Conservation (phyloP, 129 eudicot genomes). For the Glebionis coronaria region DNA sequence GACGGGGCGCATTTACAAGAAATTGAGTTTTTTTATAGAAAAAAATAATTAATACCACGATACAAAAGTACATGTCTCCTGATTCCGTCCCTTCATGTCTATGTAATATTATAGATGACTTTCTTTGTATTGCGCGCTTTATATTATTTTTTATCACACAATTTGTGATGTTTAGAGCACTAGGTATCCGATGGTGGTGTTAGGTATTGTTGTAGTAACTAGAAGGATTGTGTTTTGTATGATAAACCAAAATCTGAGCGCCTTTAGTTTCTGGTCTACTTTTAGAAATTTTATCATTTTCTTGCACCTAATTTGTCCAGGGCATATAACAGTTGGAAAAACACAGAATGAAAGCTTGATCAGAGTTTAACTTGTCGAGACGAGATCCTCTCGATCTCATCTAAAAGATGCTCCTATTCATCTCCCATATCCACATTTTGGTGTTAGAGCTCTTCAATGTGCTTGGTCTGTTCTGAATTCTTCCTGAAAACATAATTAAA, state of each 20-base stretch:
- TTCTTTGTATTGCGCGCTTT: too few species aligned
- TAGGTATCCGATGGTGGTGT: too few species aligned
- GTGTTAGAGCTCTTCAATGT: constrained; percentile 12
- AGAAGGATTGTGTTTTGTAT: neutral
- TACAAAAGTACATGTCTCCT: too few species aligned
- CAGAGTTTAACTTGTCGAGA: neutral
- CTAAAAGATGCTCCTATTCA: constrained; percentile 6
- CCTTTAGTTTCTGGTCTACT: constrained; percentile 1
- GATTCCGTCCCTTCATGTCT: too few species aligned
- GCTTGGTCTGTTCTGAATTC: constrained; percentile 17
- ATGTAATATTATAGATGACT: too few species aligned
- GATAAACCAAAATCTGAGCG: neutral
- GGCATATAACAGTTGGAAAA: constrained; percentile 6
- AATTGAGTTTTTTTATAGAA: too few species aligned
- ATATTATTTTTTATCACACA: too few species aligned
- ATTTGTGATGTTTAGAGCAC: too few species aligned
- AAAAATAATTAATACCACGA: too few species aligned
- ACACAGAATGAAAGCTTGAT: neutral
- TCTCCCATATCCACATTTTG: constrained; percentile 14
- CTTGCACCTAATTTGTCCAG: neutral
- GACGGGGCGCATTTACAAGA: too few species aligned
- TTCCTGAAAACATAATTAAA: neutral
- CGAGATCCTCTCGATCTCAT: constrained; percentile 5
- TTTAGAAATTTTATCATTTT: neutral
- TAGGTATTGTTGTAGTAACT: neutral